Percentiles rank a stretch among this genome's conserved stretches.
Conservation (phyloP, 495 filamentous ascomycete species). For the Bacidia gigantensis region DNA sequence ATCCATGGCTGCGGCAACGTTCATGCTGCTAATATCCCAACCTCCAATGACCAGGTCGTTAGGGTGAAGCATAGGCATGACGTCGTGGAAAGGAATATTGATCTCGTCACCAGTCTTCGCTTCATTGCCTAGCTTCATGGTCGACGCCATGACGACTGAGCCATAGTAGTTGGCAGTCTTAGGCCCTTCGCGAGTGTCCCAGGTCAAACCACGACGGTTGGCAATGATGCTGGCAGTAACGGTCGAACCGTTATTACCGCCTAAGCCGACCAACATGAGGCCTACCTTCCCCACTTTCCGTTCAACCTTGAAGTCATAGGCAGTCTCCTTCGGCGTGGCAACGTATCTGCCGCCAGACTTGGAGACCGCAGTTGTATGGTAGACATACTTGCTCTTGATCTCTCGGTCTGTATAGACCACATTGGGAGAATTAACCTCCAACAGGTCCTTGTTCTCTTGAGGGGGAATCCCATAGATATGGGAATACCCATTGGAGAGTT, state of each 20-base stretch:
- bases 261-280: constrained; percentile 95
- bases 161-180: constrained; percentile 92
- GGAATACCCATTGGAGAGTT: constrained; percentile 52
- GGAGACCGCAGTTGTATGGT: constrained; percentile 78
- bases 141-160: constrained; percentile 91
- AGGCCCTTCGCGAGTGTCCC: constrained; percentile 85
- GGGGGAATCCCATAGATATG: constrained; percentile 41
- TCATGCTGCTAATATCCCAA: constrained; percentile 90
- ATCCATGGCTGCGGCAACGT: constrained; percentile 88
- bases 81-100: constrained; percentile 89
- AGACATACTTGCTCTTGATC: constrained; percentile 91
- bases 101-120: constrained; percentile 74
- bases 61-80: constrained; percentile 94
- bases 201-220: constrained; percentile 72
- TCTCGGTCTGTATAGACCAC: constrained; percentile 77
- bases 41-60: constrained; percentile 92
- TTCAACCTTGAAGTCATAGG: constrained; percentile 96
- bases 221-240: constrained; percentile 96
- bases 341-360: constrained; percentile 58
- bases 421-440: constrained; percentile 82
- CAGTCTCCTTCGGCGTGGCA: constrained; percentile 73
- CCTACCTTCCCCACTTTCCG: constrained; percentile 87
- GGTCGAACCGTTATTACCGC: constrained; percentile 96
- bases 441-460: constrained; percentile 41
- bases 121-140: constrained; percentile 88